Evolutionary conservation across 2,329 filamentous ascomycete genomes (phyloP), one percentile per base, ranked within the genome.

Genomic region (Cladosporium phlei): DNA sequence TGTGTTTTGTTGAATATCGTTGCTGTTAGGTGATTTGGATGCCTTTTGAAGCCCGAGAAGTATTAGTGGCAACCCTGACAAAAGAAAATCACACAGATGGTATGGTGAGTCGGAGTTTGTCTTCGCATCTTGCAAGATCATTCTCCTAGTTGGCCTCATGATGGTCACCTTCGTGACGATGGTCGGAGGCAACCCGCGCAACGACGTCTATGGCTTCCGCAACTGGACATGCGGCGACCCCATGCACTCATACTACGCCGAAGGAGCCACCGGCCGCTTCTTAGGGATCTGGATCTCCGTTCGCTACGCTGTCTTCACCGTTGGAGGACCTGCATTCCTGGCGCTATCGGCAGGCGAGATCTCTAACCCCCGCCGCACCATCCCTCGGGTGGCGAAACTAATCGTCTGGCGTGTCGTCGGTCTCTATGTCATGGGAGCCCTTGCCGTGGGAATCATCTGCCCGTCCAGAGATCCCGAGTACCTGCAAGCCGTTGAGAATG

Each of bases 271-370:
- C 22, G 29, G 35, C 11, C 42, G 42, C 32, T 46, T 46, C 12
- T 35, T 53, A 16, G 53, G 49, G 5, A 48, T 94, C 54, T 62
- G 90, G 32, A 79, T 85, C 54, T 89, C 85, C 57, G 69, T 88
- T 12, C 87, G 88, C 49, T 77, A 81, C 51, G 83, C 83, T 2
- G 78, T 79, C 28, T 85, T 86, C 59, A 82, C 80, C 1, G 78
- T 85, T 51, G 32, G 42, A 14, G 42, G 42, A 2, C 42, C 42
- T 14, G 49, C 51, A 7, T 38, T 55, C 17, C 51, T 58, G 17
- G 56, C 56, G 1, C 27, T 58, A 2, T 57, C 59, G 5, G 58
- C 59, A n/a, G 59, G 56, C 9, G 59, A 61, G 35, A 60, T 57
- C 2, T 46, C 55, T 10, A 52, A 54, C 21, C 59, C 59, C 2